Conservation (phyloP, 441 rosid genomes). For the Pelargonium myrrhifolium region DNA sequence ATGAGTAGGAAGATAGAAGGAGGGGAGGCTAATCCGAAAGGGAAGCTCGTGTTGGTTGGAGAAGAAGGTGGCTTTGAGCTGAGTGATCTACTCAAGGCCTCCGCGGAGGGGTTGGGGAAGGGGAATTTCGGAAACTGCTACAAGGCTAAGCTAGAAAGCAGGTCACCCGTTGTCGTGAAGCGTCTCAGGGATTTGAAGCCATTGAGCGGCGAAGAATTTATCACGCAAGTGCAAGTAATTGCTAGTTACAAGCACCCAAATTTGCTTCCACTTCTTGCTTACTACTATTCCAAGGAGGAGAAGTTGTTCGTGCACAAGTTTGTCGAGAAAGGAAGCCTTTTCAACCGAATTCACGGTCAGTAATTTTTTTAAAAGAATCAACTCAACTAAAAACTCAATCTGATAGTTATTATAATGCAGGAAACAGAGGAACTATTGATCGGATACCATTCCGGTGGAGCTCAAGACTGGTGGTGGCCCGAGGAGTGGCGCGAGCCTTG, state of each 20-base stretch:
- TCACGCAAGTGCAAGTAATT: slow-evolving; percentile 25
- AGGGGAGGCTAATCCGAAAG: slow-evolving; percentile 22
- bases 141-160: slow-evolving; percentile 33
- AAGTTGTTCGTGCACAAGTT: slow-evolving; percentile 36
- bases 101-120: slow-evolving; percentile 42
- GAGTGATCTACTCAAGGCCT: slow-evolving; percentile 38
- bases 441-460: slow-evolving; percentile 45
- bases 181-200: slow-evolving; percentile 40
- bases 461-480: slow-evolving; percentile 39
- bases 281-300: slow-evolving; percentile 42
- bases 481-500: slow-evolving; percentile 39
- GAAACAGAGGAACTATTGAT: slow-evolving; percentile 28
- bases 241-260: slow-evolving; percentile 37
- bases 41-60: slow-evolving; percentile 30
- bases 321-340: slow-evolving; percentile 43
- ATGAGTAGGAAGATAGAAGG: not conserved
- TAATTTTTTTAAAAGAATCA: too few relatives aligned
- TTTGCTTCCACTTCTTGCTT: slow-evolving; percentile 46
- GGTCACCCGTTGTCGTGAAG: slow-evolving; percentile 34
- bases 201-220: slow-evolving; percentile 33
- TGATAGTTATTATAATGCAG: slow-evolving; percentile 18
- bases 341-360: slow-evolving; percentile 41
- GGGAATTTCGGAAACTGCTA: slow-evolving; percentile 41
- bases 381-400: too few relatives aligned
- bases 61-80: slow-evolving; percentile 26